phyloP scores from a whole-genome alignment of 2,329 filamentous ascomycete species.

The Aspergillus niger region DNA sequence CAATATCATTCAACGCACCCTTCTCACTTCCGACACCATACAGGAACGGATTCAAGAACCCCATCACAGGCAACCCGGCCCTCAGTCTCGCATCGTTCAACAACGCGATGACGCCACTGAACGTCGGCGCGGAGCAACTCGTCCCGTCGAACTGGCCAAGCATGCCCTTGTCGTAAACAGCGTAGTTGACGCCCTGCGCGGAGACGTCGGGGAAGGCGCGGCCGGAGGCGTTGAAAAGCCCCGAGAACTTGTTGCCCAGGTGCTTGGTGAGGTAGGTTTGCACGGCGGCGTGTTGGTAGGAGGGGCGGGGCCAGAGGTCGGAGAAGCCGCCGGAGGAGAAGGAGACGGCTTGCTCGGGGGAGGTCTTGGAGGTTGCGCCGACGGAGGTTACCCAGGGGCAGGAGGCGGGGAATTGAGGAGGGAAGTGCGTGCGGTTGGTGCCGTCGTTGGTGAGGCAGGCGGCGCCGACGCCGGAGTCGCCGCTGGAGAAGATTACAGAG shows the following conservation, averaged over 20 bases:
- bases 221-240: conserved; percentile 37
- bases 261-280: conserved; percentile 31
- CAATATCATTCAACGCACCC: conserved; percentile 52
- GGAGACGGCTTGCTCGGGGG: conserved; percentile 43
- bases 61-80: conserved; percentile 52
- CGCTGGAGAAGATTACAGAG: conserved; percentile 52
- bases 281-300: conserved; percentile 41
- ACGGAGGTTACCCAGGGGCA: conserved; percentile 46
- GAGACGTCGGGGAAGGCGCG: conserved; percentile 47
- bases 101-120: conserved; percentile 60
- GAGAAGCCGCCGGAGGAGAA: conserved; percentile 48
- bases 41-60: conserved; percentile 64
- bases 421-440: conserved; percentile 42
- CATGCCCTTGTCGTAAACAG: conserved; percentile 34
- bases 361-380: conserved; percentile 42
- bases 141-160: conserved; percentile 41
- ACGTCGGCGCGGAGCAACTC: conserved; percentile 58
- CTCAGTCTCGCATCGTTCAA: conserved; percentile 63
- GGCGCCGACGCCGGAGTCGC: conserved; percentile 50
- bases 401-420: conserved; percentile 44
- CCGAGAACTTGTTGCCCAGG: conserved; percentile 28
- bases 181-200: conserved; percentile 38
- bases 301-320: conserved; percentile 38
- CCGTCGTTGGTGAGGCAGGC: conserved; percentile 39
- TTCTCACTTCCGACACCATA: conserved; percentile 46